Base-by-base conservation (phyloP, 345 rosid genomes). In the Geranium brycei region DNA sequence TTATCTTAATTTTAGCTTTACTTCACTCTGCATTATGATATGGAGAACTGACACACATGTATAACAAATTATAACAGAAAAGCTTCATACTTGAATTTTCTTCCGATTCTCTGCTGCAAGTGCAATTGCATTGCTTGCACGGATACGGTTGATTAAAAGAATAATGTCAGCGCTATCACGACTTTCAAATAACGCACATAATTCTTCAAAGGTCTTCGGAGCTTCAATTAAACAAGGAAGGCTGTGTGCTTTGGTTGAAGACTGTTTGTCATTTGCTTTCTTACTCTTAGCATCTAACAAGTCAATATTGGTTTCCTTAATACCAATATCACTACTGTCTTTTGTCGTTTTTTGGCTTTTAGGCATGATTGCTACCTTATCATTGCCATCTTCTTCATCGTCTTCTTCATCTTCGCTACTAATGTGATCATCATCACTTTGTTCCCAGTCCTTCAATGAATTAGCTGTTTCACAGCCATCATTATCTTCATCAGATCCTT, bases 91-190 rank as follows among this genome's bases (percentile, higher is more conserved):
- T 76, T 90, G 99, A 79, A 90, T 87, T 78, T 90, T 93, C 81
- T 86, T 93, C 63, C 96, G 81, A 80, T 93, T 93, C 81, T 85
- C 97, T 59, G 91, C 91, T 53, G 88, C 87, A 68, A 87, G 86
- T 66, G 83, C 80, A 71, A 86, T 85, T 57, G 95, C 85, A 76
- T 86, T 78, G 62, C 76, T 77, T 63, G 66, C 80, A 53, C 85
- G 82, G 68, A 93, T 88, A 73, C 97, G 85, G 70, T 73, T 71
- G 58, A 93, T 71, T 56, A 86, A 71, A 40, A 72, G 62, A 62
- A 85, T 1, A 63, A 81, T 67, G 53, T 90, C 82, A 5, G 68
- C 75, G 75, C 83, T 81, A 68, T 96, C 84, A 72, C 69, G 61
- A 63, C 73, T 74, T 59, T 78, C 82, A 62, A 87, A 68, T 53